Base-by-base conservation (phyloP, 2,329 filamentous ascomycete species). In the Fusarium penzigii region DNA sequence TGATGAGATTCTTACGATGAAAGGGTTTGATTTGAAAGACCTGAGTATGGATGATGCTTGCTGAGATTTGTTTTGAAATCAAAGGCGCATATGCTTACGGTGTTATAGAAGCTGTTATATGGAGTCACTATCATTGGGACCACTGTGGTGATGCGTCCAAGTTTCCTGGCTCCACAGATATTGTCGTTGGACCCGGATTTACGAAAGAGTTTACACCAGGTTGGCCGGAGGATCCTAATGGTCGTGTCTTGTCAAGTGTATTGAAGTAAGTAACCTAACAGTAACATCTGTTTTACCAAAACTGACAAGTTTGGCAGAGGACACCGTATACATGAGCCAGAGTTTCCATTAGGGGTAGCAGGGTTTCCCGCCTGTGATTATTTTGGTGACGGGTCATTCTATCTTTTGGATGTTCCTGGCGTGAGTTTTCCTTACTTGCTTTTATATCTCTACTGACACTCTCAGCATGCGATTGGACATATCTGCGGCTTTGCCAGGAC, bases 401-500 rank as follows among this genome's bases (percentile, higher is more conserved):
- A 64, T 39, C 44, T 66, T 12, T 56, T 66, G 5, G 55, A 65
- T 42, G 42, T 40, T 2, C 64, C 64, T 3, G 64, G 62, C 3
- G 45, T 47, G 3, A 9, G 45, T 41, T 10, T 32, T 34, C 16
- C 25, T 16, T 11, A 41, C 5, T 32, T 42, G 5, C 9, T 16
- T 3, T 17, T 29, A 29, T 13, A 12, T 13, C 20, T 36, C n/a
- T 1, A 42, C 20, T 42, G 16, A 42, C 20, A 2, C 20, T 34
- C 5, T 20, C 34, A 47, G 45, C 64, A 66, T 43, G 48, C 57
- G 1, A 25, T 56, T 3, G 61, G 61, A 12, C 64, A 64, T 39
- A 49, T 64, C 10, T 55, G 32, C 17, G 46, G 39, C 3, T 63
- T 78, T 3, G 76, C 72, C 2, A 63, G 75, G 6, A 70, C 72